Evolutionary conservation across 495 filamentous ascomycete species (phyloP).

Genomic region (Hypoxylon rickii): DNA sequence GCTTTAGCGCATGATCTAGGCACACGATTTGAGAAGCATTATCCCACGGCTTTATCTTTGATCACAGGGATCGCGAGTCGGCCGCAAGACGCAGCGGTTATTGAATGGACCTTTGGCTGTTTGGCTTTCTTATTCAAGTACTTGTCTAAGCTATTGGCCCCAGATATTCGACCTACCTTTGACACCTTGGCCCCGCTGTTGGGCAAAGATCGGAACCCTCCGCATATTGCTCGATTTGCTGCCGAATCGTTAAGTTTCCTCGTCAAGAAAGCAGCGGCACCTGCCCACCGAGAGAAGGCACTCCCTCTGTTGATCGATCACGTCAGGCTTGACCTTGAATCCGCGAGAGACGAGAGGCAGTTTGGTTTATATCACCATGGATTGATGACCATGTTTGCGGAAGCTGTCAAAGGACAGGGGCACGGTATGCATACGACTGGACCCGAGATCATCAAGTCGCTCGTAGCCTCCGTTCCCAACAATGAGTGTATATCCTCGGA

Average conservation of each 20-base stretch:
- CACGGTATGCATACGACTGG: slow-evolving; percentile 80
- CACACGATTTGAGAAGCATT: slow-evolving; percentile 84
- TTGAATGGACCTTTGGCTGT: slow-evolving; percentile 96
- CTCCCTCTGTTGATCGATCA: slow-evolving; percentile 70
- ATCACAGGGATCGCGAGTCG: slow-evolving; percentile 59
- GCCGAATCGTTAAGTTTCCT: slow-evolving; percentile 95
- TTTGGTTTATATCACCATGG: slow-evolving; percentile 75
- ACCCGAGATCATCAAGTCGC: slow-evolving; percentile 65
- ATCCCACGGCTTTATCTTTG: slow-evolving; percentile 69
- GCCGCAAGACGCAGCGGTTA: slow-evolving; percentile 68
- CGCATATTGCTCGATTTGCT: slow-evolving; percentile 85
- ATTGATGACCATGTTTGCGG: slow-evolving; percentile 85
- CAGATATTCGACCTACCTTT: slow-evolving; percentile 82
- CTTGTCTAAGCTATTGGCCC: slow-evolving; percentile 80
- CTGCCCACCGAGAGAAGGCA: slow-evolving; percentile 72
- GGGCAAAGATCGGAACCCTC: slow-evolving; percentile 78
- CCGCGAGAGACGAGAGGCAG: slow-evolving; percentile 54
- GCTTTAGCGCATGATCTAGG: slow-evolving; percentile 93
- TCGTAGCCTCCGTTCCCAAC: slow-evolving; percentile 59
- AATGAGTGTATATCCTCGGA: slow-evolving; percentile 52
- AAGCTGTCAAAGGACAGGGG: slow-evolving; percentile 84
- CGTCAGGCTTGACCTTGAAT: slow-evolving; percentile 67
- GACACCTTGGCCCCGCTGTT: slow-evolving; percentile 83
- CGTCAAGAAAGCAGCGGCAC: slow-evolving; percentile 80
- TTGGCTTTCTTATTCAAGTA: slow-evolving; percentile 98